Evolutionary conservation across 768 basidiomycete genomes (phyloP).

Genomic region (Phaeotremella skinneri): DNA sequence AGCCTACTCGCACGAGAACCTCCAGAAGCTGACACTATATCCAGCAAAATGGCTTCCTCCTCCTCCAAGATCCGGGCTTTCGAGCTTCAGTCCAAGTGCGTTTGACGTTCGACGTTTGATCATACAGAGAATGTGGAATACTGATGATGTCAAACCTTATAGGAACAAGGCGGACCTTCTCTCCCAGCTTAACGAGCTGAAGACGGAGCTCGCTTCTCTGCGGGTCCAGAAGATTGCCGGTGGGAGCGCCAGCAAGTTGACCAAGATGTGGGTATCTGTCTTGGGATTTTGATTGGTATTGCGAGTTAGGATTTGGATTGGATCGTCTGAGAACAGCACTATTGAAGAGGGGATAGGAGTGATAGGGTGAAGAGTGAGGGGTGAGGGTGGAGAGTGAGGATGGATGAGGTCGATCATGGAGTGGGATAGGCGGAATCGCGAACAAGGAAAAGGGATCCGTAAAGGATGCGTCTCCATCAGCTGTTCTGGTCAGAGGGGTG

Average conservation of each 20-base stretch:
- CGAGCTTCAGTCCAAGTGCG: constrained; percentile 53
- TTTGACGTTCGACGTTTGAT: constrained; percentile 3
- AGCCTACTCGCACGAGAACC: background rate
- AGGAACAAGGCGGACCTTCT: constrained; percentile 96
- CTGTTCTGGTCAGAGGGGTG: too few species aligned
- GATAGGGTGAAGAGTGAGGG: background rate
- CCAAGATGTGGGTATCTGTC: constrained; percentile 76
- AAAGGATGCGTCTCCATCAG: too few species aligned
- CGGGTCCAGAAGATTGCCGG: constrained; percentile 98
- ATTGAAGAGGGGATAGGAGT: background rate
- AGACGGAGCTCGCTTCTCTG: constrained; percentile 86
- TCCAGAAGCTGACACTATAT: background rate
- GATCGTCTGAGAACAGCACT: background rate
- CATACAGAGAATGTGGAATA: background rate
- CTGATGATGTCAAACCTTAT: constrained; percentile 12
- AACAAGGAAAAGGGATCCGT: too few species aligned
- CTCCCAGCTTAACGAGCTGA: constrained; percentile 90
- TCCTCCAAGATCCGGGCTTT: constrained; percentile 50
- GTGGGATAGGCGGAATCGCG: background rate
- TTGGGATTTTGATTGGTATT: constrained; percentile 5
- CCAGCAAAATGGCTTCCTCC: constrained; percentile 43
- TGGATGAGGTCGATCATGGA: background rate
- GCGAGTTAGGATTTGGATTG: background rate
- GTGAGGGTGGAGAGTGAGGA: background rate
- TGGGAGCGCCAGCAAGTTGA: constrained; percentile 90